phyloP scores from a whole-genome alignment of 441 rosid genomes.

The Erodium moschatum region DNA sequence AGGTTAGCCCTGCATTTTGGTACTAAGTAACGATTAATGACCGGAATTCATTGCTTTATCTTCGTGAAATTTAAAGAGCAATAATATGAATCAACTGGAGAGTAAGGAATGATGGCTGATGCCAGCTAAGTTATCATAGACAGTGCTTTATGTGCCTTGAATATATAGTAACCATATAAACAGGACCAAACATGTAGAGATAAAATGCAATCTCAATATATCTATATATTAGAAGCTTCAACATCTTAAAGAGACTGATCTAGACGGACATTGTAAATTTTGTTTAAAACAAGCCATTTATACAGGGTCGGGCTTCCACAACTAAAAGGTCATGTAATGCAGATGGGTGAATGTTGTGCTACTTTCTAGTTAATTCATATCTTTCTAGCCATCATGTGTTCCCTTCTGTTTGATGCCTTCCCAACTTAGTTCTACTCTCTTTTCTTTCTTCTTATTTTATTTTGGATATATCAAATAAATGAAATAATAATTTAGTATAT shows the following conservation, averaged over 20 bases:
- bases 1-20: slow-evolving; percentile 29
- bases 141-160: background rate
- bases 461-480: background rate
- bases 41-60: background rate
- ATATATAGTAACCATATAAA: background rate
- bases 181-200: background rate
- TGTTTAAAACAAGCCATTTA: too few species aligned
- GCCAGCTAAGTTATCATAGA: background rate
- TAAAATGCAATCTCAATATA: background rate
- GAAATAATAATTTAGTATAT: background rate
- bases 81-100: background rate
- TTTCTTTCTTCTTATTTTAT: background rate
- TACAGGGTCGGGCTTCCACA: too few species aligned
- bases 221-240: background rate
- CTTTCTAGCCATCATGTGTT: background rate
- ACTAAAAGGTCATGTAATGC: too few species aligned
- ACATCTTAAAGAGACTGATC: background rate
- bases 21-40: slow-evolving; percentile 7
- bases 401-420: background rate
- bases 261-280: too few species aligned
- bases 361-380: background rate
- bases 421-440: background rate
- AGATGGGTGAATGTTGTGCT: too few species aligned
- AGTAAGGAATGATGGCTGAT: background rate
- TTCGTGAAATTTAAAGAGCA: background rate